Evolutionary conservation across 495 filamentous ascomycete species (phyloP).

Genomic region (Immersiella caudata): DNA sequence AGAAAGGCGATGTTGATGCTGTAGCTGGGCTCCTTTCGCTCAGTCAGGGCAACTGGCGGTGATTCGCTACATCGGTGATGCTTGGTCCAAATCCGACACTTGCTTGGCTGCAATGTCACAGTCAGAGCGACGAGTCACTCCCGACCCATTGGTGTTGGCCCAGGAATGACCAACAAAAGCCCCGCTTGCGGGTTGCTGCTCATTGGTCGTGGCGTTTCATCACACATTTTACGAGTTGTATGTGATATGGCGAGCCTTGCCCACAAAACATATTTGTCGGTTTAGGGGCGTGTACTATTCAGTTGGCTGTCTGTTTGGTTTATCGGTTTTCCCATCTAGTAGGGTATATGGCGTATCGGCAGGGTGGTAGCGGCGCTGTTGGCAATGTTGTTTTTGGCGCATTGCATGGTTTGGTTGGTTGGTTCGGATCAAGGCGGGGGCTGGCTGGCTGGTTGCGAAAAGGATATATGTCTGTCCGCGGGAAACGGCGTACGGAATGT

Average conservation of each 20-base stretch:
- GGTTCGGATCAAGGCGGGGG: not conserved
- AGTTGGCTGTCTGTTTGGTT: not conserved
- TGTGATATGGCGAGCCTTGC: too few species aligned
- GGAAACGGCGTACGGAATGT: not conserved
- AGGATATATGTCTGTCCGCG: not conserved
- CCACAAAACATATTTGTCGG: not conserved
- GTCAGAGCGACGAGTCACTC: not conserved
- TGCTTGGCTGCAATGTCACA: not conserved
- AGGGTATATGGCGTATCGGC: not conserved
- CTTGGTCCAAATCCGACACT: not conserved
- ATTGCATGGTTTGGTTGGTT: slow-evolving; percentile 1
- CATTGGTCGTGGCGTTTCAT: too few species aligned
- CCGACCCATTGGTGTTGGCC: too few species aligned
- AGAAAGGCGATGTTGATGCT: slow-evolving; percentile 71
- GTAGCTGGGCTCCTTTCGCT: slow-evolving; percentile 76
- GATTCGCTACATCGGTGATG: slow-evolving; percentile 20
- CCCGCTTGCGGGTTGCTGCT: too few species aligned
- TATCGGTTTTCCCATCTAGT: not conserved
- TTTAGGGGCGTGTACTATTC: not conserved
- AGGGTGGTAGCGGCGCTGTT: not conserved
- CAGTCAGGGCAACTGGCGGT: slow-evolving; percentile 60
- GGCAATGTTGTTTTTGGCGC: not conserved
- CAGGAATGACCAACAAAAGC: too few species aligned
- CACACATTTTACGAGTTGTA: too few species aligned
- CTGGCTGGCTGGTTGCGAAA: slow-evolving; percentile 5